These are phyloP conservation scores for Gracilaria caudata DNA, from an alignment of 23 red algal species.

Conservation along the genomic window DNA sequence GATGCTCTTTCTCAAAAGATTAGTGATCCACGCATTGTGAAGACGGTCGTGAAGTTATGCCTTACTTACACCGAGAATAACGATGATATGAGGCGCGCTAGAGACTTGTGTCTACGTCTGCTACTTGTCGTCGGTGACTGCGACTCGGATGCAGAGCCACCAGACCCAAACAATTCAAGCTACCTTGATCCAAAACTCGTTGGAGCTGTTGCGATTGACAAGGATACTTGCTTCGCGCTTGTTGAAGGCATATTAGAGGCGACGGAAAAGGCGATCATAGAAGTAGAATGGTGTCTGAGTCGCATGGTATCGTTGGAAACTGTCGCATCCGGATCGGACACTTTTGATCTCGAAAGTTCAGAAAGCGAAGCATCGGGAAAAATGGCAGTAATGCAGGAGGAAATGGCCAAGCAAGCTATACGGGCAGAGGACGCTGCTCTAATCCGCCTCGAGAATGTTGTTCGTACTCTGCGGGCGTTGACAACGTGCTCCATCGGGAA, in stretches of 20 bases:
- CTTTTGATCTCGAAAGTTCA: neutral
- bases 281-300: slow-evolving; percentile 57
- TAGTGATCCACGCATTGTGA: slow-evolving; percentile 40
- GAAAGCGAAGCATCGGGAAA: neutral
- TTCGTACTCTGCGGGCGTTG: slow-evolving; percentile 52
- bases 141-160: slow-evolving; percentile 30
- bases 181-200: slow-evolving; percentile 18
- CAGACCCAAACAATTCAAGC: slow-evolving; percentile 11
- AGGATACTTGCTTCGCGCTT: slow-evolving; percentile 48
- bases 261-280: slow-evolving; percentile 29
- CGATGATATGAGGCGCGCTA: slow-evolving; percentile 53
- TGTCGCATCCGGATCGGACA: neutral
- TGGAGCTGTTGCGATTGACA: slow-evolving; percentile 10
- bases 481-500: slow-evolving; percentile 59
- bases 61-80: slow-evolving; percentile 70
- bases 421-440: slow-evolving; percentile 67
- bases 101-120: slow-evolving; percentile 44
- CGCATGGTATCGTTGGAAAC: slow-evolving; percentile 51
- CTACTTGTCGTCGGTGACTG: slow-evolving; percentile 56
- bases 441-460: slow-evolving; percentile 28
- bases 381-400: slow-evolving; percentile 12
- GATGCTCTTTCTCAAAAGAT: slow-evolving; percentile 41
- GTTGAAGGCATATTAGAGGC: slow-evolving; percentile 47
- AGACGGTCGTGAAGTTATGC: slow-evolving; percentile 43
- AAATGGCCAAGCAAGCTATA: slow-evolving; percentile 63